Base-by-base conservation (phyloP, 768 basidiomycete genomes). In the Hypsizygus marmoreus region DNA sequence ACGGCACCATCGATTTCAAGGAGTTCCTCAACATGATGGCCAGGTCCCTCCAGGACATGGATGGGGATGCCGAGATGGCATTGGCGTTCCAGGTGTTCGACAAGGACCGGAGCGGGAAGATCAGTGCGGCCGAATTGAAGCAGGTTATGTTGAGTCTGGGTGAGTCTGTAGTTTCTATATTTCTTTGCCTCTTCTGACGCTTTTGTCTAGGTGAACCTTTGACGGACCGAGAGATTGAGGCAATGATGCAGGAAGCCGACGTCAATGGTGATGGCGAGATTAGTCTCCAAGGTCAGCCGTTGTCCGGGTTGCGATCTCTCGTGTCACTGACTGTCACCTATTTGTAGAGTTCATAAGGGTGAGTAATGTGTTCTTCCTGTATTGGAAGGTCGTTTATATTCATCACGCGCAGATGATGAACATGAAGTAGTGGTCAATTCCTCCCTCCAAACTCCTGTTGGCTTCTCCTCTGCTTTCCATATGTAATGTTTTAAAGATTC, bases 81-180 rank as follows among this genome's bases (percentile, higher is more conserved):
- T 64, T 72, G 62, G 73, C 76, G 10, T 77, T 79, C 63, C 68
- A 69, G 50, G 69, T 94, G 41, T 97, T 97, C 60, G 95, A 98
- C 72, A 95, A 92, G 79, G 92, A 98, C 61, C 88, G 88, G 9
- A 94, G 91, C 59, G 95, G 94, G 16, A 87, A 74, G 66, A 97
- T 98, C 74, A 86, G 81, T 34, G 85, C 88, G 4, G 86, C 88
- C 1, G 95, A 98, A 74, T 68, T 97, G 67, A 78, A 88, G 63
- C 88, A 93, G 63, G 91, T 97, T 63, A 95, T 98, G 92, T 88
- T 81, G 53, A 93, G 88, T 71, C 80, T 97, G 47, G 88, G 94
- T 91, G 58, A 42, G 84, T 59, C 14, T 34, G 16, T 10, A 13
- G 13, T 9, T 40, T 17, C 5, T 17, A 12, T 14, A 13, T 14